A percentile compares a stretch with the other conserved stretches of the same genome.
These are phyloP conservation scores for Solanum sparsipilum DNA, from an alignment of 257 asterid species.

Conservation along the genomic window DNA sequence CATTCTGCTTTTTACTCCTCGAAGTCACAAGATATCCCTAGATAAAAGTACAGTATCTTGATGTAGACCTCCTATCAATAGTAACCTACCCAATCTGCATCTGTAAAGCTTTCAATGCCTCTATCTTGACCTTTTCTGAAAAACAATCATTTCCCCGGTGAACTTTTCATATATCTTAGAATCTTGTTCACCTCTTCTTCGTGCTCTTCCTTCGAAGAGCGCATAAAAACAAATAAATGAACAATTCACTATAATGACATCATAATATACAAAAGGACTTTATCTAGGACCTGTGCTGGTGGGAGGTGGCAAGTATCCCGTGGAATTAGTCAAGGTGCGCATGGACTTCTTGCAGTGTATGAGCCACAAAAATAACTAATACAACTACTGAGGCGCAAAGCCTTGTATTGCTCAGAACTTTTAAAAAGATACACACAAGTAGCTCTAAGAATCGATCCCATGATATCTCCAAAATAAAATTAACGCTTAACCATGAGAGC, in stretches of 20 bases:
- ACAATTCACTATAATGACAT: not conserved
- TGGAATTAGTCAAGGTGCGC: not conserved
- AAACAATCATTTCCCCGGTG: not conserved
- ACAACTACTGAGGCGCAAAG: not conserved
- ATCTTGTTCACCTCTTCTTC: not conserved
- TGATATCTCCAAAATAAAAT: too few species aligned
- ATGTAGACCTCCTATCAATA: not conserved
- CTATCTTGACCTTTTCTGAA: not conserved
- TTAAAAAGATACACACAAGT: not conserved
- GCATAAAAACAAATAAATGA: not conserved
- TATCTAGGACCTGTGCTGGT: not conserved
- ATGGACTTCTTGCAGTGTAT: not conserved
- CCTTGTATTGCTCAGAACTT: not conserved
- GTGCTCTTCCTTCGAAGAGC: not conserved
- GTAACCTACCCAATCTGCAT: not conserved
- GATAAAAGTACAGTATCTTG: not conserved
- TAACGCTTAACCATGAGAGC: too few species aligned
- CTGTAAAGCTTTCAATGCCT: not conserved
- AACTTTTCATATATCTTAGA: not conserved
- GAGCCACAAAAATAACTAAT: not conserved
- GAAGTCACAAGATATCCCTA: not conserved
- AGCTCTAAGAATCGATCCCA: not conserved
- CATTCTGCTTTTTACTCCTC: not conserved
- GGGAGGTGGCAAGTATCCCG: not conserved
- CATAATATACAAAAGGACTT: not conserved